Evolutionary conservation across 2,329 filamentous ascomycete genomes (phyloP).

Genomic region (Diaporthe australafricana): DNA sequence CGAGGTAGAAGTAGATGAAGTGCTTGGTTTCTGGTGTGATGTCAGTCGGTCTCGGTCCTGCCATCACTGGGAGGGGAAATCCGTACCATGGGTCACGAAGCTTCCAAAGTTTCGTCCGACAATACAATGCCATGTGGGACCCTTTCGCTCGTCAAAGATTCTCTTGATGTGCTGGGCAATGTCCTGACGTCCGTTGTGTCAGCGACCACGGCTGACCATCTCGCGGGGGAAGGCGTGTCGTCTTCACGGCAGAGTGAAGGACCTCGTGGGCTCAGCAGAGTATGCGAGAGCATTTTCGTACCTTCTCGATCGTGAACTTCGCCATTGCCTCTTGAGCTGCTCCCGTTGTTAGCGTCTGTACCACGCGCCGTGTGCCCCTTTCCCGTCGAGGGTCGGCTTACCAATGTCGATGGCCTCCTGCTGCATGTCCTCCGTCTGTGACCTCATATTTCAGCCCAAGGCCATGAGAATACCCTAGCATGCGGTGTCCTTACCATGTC

Average conservation of each 20-base stretch:
- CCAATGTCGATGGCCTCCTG: constrained; percentile 94
- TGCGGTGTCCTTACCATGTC: constrained; percentile 81
- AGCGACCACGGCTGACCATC: constrained; percentile 1
- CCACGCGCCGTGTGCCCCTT: neutral
- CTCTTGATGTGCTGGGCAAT: constrained; percentile 97
- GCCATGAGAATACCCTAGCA: neutral
- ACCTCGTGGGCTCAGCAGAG: neutral
- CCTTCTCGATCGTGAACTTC: constrained; percentile 73
- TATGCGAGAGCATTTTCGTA: constrained; percentile 41
- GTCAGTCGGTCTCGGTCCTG: constrained; percentile 22
- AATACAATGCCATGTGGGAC: constrained; percentile 99
- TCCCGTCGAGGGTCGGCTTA: constrained; percentile 61
- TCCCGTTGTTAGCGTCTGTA: neutral
- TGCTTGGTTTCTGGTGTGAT: constrained; percentile 87
- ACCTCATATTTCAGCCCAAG: constrained; percentile 16
- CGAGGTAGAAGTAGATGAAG: constrained; percentile 99
- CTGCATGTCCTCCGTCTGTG: constrained; percentile 95
- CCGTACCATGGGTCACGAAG: constrained; percentile 95
- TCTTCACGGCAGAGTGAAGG: neutral
- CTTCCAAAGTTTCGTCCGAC: constrained; percentile 98
- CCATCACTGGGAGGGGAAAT: constrained; percentile 4
- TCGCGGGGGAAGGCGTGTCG: neutral
- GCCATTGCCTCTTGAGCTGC: constrained; percentile 72
- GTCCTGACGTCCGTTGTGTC: constrained; percentile 66
- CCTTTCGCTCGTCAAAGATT: constrained; percentile 96